Evolutionary conservation across 495 filamentous ascomycete species (phyloP), one percentile per base, ranked within the genome.

Genomic region (Xylaria castorea): DNA sequence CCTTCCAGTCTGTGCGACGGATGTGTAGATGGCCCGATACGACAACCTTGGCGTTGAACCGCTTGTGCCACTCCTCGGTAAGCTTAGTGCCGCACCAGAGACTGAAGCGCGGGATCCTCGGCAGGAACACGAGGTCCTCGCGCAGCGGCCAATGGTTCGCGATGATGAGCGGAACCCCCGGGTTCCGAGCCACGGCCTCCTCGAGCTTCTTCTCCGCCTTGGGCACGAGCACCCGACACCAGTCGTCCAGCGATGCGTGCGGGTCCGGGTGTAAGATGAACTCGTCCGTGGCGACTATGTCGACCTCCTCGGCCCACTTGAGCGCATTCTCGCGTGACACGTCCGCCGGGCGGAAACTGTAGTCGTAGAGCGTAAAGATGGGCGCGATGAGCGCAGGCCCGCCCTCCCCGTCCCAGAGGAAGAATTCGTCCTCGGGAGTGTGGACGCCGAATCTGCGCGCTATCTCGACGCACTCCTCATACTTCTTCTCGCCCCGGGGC

Each of bases 331-430:
- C 76, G 70, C 79, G 75, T 7, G 65, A 63, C 22, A 81, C 74
- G 22, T 79, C 57, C 5, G 55, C 70, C 0, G 79, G 79, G 7
- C 79, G 78, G 73, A 81, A 81, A 61, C 78, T 80, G 73, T 81
- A 81, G 68, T 81, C 79, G 71, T 81, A 81, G 18, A 81, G 75
- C n/a, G 79, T 81, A 69, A 81, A 81, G 18, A 79, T 63, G 50
- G 76, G 79, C 8, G 76, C 76, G 64, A 81, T 44, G 42, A 81
- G 27, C 5, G 50, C 76, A 12, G 76, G 73, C 14, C 75, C 74
- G 65, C 76, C 79, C 16, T 77, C 74, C 36, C 73, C 75, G 1
- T 75, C 75, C 79, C 79, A 81, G 18, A 69, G 71, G 44, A 75
- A 73, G 75, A 75, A 81, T 11, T 76, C 74, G 71, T 81, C 79